phyloP scores from a whole-genome alignment of 768 basidiomycete species.

The Tylopilus cervinicoccineus region DNA sequence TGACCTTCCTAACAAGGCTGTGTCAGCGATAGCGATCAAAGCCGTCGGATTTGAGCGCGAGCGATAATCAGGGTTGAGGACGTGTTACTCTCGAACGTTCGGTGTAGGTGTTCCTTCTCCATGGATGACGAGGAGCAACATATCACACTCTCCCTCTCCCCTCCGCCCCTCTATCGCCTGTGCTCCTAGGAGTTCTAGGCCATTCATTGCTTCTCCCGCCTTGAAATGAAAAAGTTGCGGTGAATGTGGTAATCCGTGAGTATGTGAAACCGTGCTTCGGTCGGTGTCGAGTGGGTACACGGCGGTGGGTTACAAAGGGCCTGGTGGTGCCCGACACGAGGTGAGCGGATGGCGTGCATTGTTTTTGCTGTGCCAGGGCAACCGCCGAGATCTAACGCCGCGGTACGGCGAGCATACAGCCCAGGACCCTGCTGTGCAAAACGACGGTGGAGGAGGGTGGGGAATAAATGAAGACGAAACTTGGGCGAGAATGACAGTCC shows the following conservation, averaged over 20 bases:
- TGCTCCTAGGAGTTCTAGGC: slow-evolving; percentile 12
- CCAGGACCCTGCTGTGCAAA: not conserved
- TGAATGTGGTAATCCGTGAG: slow-evolving; percentile 6
- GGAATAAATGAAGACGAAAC: not conserved
- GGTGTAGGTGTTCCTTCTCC: not conserved
- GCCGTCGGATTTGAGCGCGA: not conserved
- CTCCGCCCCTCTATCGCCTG: slow-evolving; percentile 4
- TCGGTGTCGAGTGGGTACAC: slow-evolving; percentile 12
- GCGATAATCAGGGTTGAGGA: slow-evolving; percentile 16
- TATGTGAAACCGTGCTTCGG: slow-evolving; percentile 6
- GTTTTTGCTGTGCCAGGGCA: slow-evolving; percentile 3
- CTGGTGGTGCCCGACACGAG: slow-evolving; percentile 14
- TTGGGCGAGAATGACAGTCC: not conserved
- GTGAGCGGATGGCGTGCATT: slow-evolving; percentile 3
- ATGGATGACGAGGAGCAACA: slow-evolving; percentile 8
- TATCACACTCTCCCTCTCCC: not conserved
- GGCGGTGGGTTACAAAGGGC: slow-evolving; percentile 3
- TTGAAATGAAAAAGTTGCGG: slow-evolving; percentile 21
- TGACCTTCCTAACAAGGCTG: slow-evolving; percentile 18
- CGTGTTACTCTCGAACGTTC: not conserved
- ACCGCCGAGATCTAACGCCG: slow-evolving; percentile 1
- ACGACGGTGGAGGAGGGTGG: not conserved
- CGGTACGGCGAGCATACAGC: not conserved
- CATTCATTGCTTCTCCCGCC: slow-evolving; percentile 5
- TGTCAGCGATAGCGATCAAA: slow-evolving; percentile 15